Base-by-base conservation (phyloP, 495 filamentous ascomycete species). In the Annulohypoxylon bovei region DNA sequence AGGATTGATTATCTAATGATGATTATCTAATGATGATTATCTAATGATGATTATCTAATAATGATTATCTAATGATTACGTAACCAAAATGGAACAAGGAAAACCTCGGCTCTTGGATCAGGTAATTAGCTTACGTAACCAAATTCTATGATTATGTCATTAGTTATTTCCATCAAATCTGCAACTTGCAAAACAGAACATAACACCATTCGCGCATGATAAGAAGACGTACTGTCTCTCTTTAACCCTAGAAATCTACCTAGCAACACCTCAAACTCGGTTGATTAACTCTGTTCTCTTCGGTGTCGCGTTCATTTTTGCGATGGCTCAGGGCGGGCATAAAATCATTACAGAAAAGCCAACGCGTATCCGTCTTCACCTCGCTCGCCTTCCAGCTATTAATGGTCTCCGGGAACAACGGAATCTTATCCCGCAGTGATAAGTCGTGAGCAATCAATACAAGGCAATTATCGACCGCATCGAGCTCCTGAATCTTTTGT, bases 321-420 rank as follows among this genome's bases (percentile, higher is more conserved):
- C 12, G 5, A 30, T 52, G 23, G 1, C 23, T 2, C 25, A 30
- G 16, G 25, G 47, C 25, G 12, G 25, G 47, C 25, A 52, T 16
- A 14, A 52, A 52, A n/a, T 52, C 47, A 6, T 52, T 52, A n/a
- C 47, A 52, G 6, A 52, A 52, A 30, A 52, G 47, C 47, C 47
- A 52, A 14, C 47, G 47, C 8, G 25, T 52, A 16, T 52, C 25
- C 11, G 23, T 52, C 47, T 52, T 52, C 25, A 52, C 20, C 14
- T 52, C 9, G n/a, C 47, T 52, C 12, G 6, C 47, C 18, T 52
- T 52, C 47, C 47, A 52, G 5, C 25, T 11, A n/a, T 52, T 52
- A 12, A 52, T 52, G 12, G 47, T 52, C 25, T 30, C 30, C 30
- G 47, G 47, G 23, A 52, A 52, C 12, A 52, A 25, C 7, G 47